Base-by-base conservation (phyloP, 495 filamentous ascomycete species). In the Tuber aestivum region DNA sequence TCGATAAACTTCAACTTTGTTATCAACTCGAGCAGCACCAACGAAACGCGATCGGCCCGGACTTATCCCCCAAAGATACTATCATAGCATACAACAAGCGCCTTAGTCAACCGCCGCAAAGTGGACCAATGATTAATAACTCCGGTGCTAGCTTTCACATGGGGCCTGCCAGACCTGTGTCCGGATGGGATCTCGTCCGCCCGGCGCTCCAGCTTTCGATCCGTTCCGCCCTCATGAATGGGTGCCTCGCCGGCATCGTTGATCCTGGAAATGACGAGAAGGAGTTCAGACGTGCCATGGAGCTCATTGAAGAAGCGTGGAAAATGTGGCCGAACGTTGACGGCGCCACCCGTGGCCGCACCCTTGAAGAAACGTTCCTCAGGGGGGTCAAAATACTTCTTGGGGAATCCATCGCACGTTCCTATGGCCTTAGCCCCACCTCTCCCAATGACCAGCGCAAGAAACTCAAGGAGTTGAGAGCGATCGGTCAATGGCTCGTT, bases 341-440 rank as follows among this genome's bases (percentile, higher is more conserved):
- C 41, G 81, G 80, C 20, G 76, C 76, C 18, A 74, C 79, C 32
- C 81, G 81, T 61, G 81, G 81, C 18, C 75, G 80, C 20, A 82
- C 81, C 0, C 73, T 82, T 0, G 81, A 82, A 68, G 77, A 79
- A 42, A 82, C 81, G 2, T 82, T 82, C 50, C 77, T 82, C 27
- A 74, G 81, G 20, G 80, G 80, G 16, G 74, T 82, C 16, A 82
- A 82, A 42, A 76, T 76, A n/a, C 80, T 82, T 35, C 77, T 82
- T 68, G 81, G 74, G 10, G 77, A 82, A 73, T 74, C 80, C n/a
- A 73, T 82, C 23, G 74, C 76, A 10, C 77, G 71, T 41, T 75
- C 73, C 23, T 82, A 82, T 41, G 68, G 75, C 42, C 21, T 72
- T 68, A 69, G 48, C 10, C 79, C 75, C 3, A 74, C 76, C 70